Evolutionary conservation across 805 yeast species (phyloP).

Genomic region (Candida nanaspora): DNA sequence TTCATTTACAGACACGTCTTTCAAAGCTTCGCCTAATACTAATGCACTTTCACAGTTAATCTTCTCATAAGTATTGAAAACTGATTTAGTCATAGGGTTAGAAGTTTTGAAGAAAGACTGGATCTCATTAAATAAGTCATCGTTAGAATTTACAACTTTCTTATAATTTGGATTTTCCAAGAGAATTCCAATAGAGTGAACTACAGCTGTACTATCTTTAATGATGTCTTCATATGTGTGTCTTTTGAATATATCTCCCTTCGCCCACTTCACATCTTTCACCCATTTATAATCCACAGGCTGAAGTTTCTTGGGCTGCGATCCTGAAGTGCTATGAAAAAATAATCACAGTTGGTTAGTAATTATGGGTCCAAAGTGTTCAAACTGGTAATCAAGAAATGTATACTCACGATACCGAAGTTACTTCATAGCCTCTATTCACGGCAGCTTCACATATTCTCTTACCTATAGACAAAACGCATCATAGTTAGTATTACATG

Average conservation of each 20-base stretch:
- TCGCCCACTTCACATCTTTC: slow-evolving; percentile 53
- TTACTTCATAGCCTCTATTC: slow-evolving; percentile 54
- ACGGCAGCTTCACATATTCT: slow-evolving; percentile 66
- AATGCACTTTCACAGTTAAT: slow-evolving; percentile 68
- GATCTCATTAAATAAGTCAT: slow-evolving; percentile 26
- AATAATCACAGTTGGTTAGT: neutral
- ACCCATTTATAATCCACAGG: slow-evolving; percentile 39
- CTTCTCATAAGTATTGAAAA: slow-evolving; percentile 46
- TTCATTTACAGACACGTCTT: slow-evolving; percentile 7
- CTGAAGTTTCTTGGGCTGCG: slow-evolving; percentile 31
- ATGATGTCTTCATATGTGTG: slow-evolving; percentile 44
- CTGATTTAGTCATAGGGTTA: slow-evolving; percentile 53
- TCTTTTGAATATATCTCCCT: slow-evolving; percentile 65
- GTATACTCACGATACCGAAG: slow-evolving; percentile 45
- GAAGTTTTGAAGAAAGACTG: slow-evolving; percentile 38
- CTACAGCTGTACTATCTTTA: slow-evolving; percentile 53
- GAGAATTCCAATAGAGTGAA: slow-evolving; percentile 76
- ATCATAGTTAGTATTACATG: neutral
- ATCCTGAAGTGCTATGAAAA: slow-evolving; percentile 38
- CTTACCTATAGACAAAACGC: slow-evolving; percentile 32
- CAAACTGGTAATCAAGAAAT: neutral
- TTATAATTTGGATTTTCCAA: slow-evolving; percentile 69
- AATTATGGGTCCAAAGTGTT: neutral
- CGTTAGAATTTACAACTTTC: slow-evolving; percentile 31
- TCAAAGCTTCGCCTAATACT: slow-evolving; percentile 51